Evolutionary conservation across 257 asterid species (phyloP).

Genomic region (Nicotiana knightiana): DNA sequence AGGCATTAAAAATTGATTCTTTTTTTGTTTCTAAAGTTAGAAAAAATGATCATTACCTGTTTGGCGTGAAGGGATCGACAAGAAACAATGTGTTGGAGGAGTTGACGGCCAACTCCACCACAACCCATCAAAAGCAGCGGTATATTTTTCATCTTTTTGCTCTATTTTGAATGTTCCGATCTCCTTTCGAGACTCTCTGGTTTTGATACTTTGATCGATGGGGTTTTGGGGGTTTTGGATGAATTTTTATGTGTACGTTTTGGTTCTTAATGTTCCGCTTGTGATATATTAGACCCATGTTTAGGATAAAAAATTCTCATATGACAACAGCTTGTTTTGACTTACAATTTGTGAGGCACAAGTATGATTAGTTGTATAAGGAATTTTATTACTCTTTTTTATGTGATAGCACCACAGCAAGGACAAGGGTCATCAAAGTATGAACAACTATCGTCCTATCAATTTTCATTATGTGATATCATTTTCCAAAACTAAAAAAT

Average conservation of each 20-base stretch:
- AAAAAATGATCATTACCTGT: conserved; percentile 30
- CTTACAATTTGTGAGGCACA: too few relatives aligned
- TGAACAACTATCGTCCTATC: too few relatives aligned
- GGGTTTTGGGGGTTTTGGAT: neutral
- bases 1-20: neutral
- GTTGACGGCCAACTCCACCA: conserved; percentile 95
- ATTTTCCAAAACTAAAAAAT: too few relatives aligned
- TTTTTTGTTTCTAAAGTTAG: neutral
- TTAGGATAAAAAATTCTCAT: too few relatives aligned
- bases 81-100: conserved; percentile 73
- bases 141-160: conserved; percentile 36
- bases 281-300: neutral
- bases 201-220: neutral
- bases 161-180: neutral
- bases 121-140: conserved; percentile 75
- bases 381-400: too few relatives aligned
- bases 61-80: conserved; percentile 67
- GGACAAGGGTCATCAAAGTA: too few relatives aligned
- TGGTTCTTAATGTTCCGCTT: neutral
- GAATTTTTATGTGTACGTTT: neutral
- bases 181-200: neutral
- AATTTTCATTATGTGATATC: too few relatives aligned
- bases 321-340: too few relatives aligned
- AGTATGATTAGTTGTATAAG: too few relatives aligned
- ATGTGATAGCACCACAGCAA: too few relatives aligned